Base-by-base conservation (phyloP, 2,329 filamentous ascomycete genomes). In the Aspergillus tanneri region DNA sequence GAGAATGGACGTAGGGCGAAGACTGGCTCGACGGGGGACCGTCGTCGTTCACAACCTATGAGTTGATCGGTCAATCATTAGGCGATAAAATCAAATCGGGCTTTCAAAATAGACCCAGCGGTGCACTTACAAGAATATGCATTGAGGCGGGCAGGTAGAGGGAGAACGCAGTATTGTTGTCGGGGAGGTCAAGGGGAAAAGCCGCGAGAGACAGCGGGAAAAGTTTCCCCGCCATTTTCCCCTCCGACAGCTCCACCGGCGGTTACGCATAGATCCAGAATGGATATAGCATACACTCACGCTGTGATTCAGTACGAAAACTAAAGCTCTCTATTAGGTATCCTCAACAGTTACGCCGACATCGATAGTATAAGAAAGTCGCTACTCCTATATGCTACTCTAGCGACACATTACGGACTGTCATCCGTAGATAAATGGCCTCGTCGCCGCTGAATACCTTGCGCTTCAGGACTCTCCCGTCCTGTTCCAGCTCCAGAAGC, bases 1-100 rank as follows among this genome's bases (percentile, higher is more conserved):
- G 80, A 53, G 82, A 84, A 73, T 89, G 87, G 53, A 92, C 81
- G 63, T 92, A 92, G 6, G 88, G 88, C 37, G 87, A 90, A 30
- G 87, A 88, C 64, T 86, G 81, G 51, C 84, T 80, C 24, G 86
- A 89, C 55, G 88, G 88, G 43, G 88, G 88, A 12, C 88, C 88
- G 72, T 92, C 88, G 65, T 92, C 88, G 74, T 92, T 92, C 25
- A 68, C 69, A 41, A 75, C 70, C 71, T 76, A 48, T 43, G 10
- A 32, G 24, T 23, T n/a, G 39, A 39, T 19, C 39, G 21, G 16
- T 19, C 14, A 35, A 12, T 4, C 14, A 19, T 16, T 18, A 18
- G 14, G 11, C 6, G 4, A 14, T 14, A 14, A 16, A 14, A 30
- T 9, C 12, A 30, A 4, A 32, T 11, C 6, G 11, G 39, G 8